Evolutionary conservation across 371 early-diverging fungal genomes (phyloP).

Genomic region (Chytridiales sp.): DNA sequence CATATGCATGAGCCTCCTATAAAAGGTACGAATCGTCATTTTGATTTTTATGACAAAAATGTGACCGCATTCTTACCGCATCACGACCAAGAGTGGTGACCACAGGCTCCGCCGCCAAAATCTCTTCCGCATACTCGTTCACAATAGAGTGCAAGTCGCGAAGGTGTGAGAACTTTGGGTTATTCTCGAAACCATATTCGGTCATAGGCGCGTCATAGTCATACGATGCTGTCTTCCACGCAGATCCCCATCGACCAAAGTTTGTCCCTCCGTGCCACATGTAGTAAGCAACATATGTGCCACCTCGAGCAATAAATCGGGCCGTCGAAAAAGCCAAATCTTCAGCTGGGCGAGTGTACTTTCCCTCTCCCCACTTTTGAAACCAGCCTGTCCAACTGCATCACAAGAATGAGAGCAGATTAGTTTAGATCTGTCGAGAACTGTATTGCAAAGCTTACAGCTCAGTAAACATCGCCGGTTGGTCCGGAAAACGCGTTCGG

Average conservation of each 20-base stretch:
- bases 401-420: no score
- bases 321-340: constrained; percentile 53
- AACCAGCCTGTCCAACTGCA: constrained; percentile 62
- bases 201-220: constrained; percentile 59
- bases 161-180: constrained; percentile 52
- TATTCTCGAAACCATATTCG: constrained; percentile 52
- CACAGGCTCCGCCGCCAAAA: constrained; percentile 16
- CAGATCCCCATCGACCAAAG: constrained; percentile 45
- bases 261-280: constrained; percentile 65
- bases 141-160: constrained; percentile 35
- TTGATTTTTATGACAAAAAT: background rate
- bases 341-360: constrained; percentile 47
- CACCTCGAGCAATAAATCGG: constrained; percentile 51
- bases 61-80: background rate
- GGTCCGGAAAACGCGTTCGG: constrained; percentile 30
- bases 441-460: no score
- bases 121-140: constrained; percentile 26
- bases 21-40: background rate
- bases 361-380: constrained; percentile 47
- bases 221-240: constrained; percentile 47
- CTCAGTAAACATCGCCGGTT: constrained; percentile 55
- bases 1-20: constrained; percentile 15
- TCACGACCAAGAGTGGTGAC: background rate
- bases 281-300: constrained; percentile 54
- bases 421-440: no score